These are phyloP conservation scores for Yamadazyma atmosphaerica DNA, from an alignment of 1,139 yeast species.

Conservation along the genomic window DNA sequence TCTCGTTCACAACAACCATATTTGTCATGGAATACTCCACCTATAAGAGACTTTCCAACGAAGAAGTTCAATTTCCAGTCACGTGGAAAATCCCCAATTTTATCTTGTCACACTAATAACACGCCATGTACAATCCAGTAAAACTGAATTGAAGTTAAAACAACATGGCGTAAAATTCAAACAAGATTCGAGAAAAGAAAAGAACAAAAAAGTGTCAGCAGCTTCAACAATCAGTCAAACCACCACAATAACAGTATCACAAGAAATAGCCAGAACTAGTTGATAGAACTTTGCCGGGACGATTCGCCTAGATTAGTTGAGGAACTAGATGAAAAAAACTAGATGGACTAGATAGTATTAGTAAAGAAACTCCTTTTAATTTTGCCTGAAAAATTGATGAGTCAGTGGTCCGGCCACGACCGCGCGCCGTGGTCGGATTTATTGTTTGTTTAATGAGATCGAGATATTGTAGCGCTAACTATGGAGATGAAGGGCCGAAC, in stretches of 20 bases:
- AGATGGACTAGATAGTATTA: neutral
- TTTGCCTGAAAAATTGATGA: neutral
- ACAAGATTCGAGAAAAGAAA: too few relatives aligned
- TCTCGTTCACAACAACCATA: conserved; percentile 9
- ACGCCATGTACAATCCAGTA: too few relatives aligned
- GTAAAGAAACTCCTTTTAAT: neutral
- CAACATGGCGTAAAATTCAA: too few relatives aligned
- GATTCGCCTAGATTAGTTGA: too few relatives aligned
- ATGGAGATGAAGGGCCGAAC: conserved; percentile 22
- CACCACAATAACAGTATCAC: too few relatives aligned
- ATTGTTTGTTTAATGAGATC: too few relatives aligned
- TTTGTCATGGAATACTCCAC: neutral
- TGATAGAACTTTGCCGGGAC: neutral
- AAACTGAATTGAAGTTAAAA: too few relatives aligned
- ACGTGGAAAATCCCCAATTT: neutral
- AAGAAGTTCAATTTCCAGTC: conserved; percentile 1
- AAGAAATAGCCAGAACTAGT: neutral
- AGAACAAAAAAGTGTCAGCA: too few relatives aligned
- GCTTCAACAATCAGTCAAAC: too few relatives aligned
- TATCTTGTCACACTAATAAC: neutral
- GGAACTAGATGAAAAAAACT: neutral
- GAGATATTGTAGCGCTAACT: too few relatives aligned
- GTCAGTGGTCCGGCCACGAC: conserved; percentile 1
- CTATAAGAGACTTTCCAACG: neutral
- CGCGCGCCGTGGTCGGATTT: neutral